Evolutionary conservation across 495 filamentous ascomycete species (phyloP).

Genomic region (Annulohypoxylon stygium): DNA sequence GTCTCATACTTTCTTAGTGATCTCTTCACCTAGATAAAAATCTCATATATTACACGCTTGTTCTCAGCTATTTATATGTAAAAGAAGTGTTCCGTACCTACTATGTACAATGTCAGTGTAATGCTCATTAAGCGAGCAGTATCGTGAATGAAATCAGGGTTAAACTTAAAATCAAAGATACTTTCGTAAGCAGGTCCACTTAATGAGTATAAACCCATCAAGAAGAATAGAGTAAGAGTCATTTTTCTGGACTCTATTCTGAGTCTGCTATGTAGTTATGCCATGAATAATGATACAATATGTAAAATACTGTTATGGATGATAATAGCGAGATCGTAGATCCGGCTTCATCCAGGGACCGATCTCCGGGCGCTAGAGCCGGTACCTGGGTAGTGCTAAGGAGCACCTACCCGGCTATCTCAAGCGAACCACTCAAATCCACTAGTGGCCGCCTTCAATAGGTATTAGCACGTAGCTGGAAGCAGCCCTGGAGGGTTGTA

Average conservation of each 20-base stretch:
- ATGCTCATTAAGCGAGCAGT: too few relatives aligned
- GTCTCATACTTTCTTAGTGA: neutral
- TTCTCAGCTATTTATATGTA: too few relatives aligned
- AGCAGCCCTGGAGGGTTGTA: neutral
- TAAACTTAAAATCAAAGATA: neutral
- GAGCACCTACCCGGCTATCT: neutral
- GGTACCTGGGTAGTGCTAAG: neutral
- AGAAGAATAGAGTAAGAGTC: neutral
- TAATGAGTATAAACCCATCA: neutral
- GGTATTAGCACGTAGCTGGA: neutral
- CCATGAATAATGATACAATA: neutral
- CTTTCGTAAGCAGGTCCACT: neutral
- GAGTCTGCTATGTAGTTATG: neutral
- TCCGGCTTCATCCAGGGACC: constrained; percentile 14
- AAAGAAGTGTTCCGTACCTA: too few relatives aligned
- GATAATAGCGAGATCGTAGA: constrained; percentile 2
- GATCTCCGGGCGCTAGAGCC: constrained; percentile 11
- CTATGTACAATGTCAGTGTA: too few relatives aligned
- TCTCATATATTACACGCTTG: too few relatives aligned
- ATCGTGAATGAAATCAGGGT: neutral
- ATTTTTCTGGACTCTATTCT: neutral
- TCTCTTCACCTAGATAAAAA: too few relatives aligned
- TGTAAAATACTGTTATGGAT: neutral
- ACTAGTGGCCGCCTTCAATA: neutral
- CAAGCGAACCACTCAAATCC: neutral